A percentile compares a stretch with the other conserved stretches of the same genome.
Evolutionary conservation across 2,329 filamentous ascomycete species (phyloP).

Genomic region (Cladorrhinum sp.): DNA sequence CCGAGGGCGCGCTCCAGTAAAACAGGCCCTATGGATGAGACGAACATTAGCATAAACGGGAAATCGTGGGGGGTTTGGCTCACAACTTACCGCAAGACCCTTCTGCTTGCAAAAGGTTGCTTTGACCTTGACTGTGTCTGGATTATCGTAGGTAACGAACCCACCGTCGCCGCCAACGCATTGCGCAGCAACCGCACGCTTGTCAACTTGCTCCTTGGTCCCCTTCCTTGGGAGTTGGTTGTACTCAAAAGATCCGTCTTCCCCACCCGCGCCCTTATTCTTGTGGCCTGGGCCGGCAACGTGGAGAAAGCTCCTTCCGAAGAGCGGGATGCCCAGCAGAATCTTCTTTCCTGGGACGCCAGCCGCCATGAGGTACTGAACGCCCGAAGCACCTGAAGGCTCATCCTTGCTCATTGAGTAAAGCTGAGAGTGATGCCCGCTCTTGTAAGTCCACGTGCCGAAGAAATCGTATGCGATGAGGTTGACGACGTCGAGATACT

Average conservation of each 20-base stretch:
- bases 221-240: slow-evolving; percentile 60
- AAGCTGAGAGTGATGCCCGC: slow-evolving; percentile 74
- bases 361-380: slow-evolving; percentile 62
- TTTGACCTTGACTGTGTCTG: slow-evolving; percentile 72
- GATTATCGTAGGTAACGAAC: slow-evolving; percentile 78
- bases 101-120: slow-evolving; percentile 69
- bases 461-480: slow-evolving; percentile 79
- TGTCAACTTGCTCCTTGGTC: slow-evolving; percentile 66
- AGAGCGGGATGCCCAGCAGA: slow-evolving; percentile 70
- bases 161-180: slow-evolving; percentile 71
- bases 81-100: slow-evolving; percentile 56
- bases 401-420: slow-evolving; percentile 60
- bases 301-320: slow-evolving; percentile 71
- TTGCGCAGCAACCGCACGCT: slow-evolving; percentile 64
- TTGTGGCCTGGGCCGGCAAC: slow-evolving; percentile 62
- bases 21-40: slow-evolving; percentile 62
- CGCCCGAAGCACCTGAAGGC: slow-evolving; percentile 62
- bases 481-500: slow-evolving; percentile 72
- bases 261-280: slow-evolving; percentile 53
- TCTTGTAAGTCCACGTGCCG: slow-evolving; percentile 64
- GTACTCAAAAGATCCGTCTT: slow-evolving; percentile 73
- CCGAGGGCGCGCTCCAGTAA: slow-evolving; percentile 77
- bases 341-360: slow-evolving; percentile 70
- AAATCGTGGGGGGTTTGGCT: not conserved
- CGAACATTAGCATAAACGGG: slow-evolving; percentile 13